Base-by-base conservation (phyloP, 805 yeast genomes). In the Candida quercuum region DNA sequence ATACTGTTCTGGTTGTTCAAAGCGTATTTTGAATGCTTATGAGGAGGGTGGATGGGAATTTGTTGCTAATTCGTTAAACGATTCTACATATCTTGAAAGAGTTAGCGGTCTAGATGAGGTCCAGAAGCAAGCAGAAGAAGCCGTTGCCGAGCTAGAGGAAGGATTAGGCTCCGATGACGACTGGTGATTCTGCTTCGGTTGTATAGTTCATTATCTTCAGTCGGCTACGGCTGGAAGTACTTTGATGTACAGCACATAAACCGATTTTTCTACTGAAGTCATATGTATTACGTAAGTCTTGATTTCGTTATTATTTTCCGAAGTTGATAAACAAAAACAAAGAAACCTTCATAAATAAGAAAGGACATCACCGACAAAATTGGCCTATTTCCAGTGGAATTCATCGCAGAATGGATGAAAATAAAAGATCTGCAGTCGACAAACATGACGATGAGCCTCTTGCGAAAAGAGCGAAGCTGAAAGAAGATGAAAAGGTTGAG, bases 1-100 rank as follows among this genome's bases (percentile, higher is more conserved):
- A 27, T 68, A 75, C 49, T 93, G 99, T 59, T 81, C 97, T 0
- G 99, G 89, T 0, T 93, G 99, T 51, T 85, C 95, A 1, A 45
- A 60, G 0, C 48, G 65, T 0, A 81, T 93, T 2, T 48, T 85
- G 1, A 59, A 67, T 3, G 69, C 64, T 9, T 87, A 70, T 60
- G 42, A 58, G 17, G 44, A 53, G 2, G 59, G 66, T 1, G 87
- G 86, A 0, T 93, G 98, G 98, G 77, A 74, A 5, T 91, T 91
- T 66, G 86, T 93, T 4, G 67, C 69, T 48, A 54, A 56, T 12
- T 91, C 96, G 11, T 64, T 94, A 37, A 67, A 78, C 41, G 78
- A 85, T 45, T 62, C 80, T 1, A 68, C 65, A 15, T 83, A 76
- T 49, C 68, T 94, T 27, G 96, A 88, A 46, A 76, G 76, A 21